Base-by-base conservation (phyloP, 2,329 filamentous ascomycete genomes). In the Plenodomus tracheiphilus region DNA sequence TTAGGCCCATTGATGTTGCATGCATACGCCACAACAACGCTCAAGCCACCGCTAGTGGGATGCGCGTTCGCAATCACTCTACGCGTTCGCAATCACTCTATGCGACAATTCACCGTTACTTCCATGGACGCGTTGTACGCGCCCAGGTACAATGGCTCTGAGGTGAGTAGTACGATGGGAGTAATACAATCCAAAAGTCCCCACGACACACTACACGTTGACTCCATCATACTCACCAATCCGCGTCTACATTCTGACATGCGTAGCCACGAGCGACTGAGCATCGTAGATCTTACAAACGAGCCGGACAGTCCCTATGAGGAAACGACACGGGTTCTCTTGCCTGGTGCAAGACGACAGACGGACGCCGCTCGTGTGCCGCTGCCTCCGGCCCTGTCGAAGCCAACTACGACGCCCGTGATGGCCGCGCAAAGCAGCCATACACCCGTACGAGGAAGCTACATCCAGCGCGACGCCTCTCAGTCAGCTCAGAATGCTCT, bases 61-160 rank as follows among this genome's bases (percentile, higher is more conserved):
- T 40, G 17, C 49, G 35, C 45, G 41, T 36, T 39, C 42, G 34
- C 38, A 44, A n/a, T n/a, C n/a, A n/a, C n/a, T n/a, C n/a, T n/a
- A n/a, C n/a, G n/a, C n/a, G n/a, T n/a, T n/a, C n/a, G n/a, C n/a
- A 50, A 58, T 44, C 58, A 57, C 54, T 59, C 43, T 44, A 64
- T 51, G 58, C 60, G 58, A 17, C 16, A 56, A 39, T 43, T 47
- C 50, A 56, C 49, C 21, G 22, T 54, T 40, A 47, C 41, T 47
- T 41, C 21, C 34, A 61, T 64, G 59, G 61, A 65, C 61, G 54
- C 59, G 61, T 53, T 47, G 38, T 22, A 30, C 19, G 39, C 10
- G 16, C 37, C 13, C 19, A 39, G 35, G 35, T 39, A 39, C 32
- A 11, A 66, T 62, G 59, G 53, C 53, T 28, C 39, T 45, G 21